These are phyloP conservation scores for Vicia villosa DNA, from an alignment of 306 rosid genomes.

Conservation along the genomic window DNA sequence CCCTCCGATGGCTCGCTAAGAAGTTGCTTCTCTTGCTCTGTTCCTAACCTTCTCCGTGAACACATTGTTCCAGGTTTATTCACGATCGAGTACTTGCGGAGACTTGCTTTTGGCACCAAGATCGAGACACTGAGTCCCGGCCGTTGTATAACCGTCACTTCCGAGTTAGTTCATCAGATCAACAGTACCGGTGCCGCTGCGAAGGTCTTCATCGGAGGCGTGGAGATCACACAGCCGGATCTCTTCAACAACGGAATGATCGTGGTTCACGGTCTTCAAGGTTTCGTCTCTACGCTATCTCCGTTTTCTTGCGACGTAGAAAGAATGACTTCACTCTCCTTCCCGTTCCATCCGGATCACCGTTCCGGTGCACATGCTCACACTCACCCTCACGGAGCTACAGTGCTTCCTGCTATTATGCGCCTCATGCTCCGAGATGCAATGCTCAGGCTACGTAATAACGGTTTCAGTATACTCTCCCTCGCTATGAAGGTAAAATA, in stretches of 20 bases:
- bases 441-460: constrained; percentile 70
- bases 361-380: constrained; percentile 36
- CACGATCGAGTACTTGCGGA: constrained; percentile 57
- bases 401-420: constrained; percentile 50
- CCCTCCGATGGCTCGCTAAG: constrained; percentile 64
- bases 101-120: constrained; percentile 70
- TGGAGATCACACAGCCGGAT: constrained; percentile 68
- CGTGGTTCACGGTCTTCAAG: constrained; percentile 66
- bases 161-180: constrained; percentile 40
- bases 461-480: constrained; percentile 64
- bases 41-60: constrained; percentile 61
- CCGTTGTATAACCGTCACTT: constrained; percentile 67
- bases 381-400: constrained; percentile 3
- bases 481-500: constrained; percentile 67
- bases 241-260: constrained; percentile 65
- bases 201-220: constrained; percentile 64
- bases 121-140: constrained; percentile 71
- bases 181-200: background rate
- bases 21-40: constrained; percentile 63
- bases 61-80: constrained; percentile 70
- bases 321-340: constrained; percentile 56
- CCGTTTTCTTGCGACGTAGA: constrained; percentile 68
- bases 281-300: constrained; percentile 61
- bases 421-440: constrained; percentile 71
- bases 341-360: constrained; percentile 61